phyloP scores from a whole-genome alignment of 225 moss, liverwort and hornwort species.

The Lunularia cruciata region DNA sequence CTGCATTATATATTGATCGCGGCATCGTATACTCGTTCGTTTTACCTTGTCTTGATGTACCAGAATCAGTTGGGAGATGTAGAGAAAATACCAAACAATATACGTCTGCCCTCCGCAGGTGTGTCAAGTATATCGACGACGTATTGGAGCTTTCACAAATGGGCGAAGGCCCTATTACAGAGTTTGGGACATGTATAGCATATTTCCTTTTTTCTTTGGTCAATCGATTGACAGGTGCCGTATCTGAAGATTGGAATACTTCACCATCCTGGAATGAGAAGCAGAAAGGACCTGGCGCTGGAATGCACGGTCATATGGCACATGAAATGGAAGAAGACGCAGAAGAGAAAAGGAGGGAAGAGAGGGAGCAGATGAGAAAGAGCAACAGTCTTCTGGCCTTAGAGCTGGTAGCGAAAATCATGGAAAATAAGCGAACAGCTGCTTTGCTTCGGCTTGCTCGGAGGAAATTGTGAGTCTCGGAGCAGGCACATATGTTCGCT shows the following conservation, averaged over 20 bases:
- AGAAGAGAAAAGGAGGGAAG: conserved; percentile 55
- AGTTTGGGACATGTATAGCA: conserved; percentile 76
- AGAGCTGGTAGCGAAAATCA: conserved; percentile 73
- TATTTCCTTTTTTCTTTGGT: conserved; percentile 75
- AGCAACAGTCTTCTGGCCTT: conserved; percentile 74
- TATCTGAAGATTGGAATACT: conserved; percentile 77
- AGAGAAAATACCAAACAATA: background rate
- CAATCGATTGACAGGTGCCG: conserved; percentile 73
- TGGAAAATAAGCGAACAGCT: conserved; percentile 76
- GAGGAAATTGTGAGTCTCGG: conserved; percentile 62
- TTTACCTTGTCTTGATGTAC: too few species aligned
- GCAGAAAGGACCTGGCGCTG: conserved; percentile 44
- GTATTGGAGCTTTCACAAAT: conserved; percentile 76
- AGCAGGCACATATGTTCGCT: background rate
- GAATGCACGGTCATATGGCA: conserved; percentile 60
- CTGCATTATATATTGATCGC: too few species aligned
- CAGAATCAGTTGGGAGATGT: background rate
- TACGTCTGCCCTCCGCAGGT: conserved; percentile 44
- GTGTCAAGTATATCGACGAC: conserved; percentile 80
- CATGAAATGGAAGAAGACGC: conserved; percentile 49
- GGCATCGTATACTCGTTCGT: too few species aligned
- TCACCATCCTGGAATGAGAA: conserved; percentile 49
- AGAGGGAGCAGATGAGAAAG: conserved; percentile 67
- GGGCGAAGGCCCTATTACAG: conserved; percentile 60
- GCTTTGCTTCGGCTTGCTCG: conserved; percentile 85